Conservation (phyloP, 495 filamentous ascomycete genomes). For the Podospora australis region DNA sequence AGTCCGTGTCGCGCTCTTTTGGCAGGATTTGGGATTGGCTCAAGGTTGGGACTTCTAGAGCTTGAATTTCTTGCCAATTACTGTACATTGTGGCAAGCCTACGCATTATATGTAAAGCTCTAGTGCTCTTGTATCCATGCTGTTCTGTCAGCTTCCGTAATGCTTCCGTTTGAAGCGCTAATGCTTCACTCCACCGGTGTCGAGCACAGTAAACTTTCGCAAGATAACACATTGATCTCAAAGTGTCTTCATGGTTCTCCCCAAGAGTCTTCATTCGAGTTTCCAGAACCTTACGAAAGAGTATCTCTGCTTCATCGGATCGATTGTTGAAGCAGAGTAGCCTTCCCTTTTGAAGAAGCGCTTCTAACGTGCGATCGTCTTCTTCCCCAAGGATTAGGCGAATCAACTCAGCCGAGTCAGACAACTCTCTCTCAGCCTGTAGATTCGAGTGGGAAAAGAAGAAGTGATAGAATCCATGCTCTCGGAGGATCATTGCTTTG, state of each 20-base stretch:
- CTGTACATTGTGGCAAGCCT: background rate
- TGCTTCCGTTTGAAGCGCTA: background rate
- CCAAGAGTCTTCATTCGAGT: constrained; percentile 18
- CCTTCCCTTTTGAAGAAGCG: too few species aligned
- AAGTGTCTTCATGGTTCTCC: constrained; percentile 29
- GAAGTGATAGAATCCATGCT: too few species aligned
- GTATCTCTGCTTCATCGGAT: constrained; percentile 30
- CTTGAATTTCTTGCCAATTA: background rate
- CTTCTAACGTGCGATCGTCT: constrained; percentile 7
- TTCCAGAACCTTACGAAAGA: background rate
- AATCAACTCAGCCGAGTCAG: background rate
- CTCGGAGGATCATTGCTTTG: too few species aligned
- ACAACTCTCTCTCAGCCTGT: constrained; percentile 22
- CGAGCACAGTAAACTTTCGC: background rate
- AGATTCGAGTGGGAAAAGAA: background rate
- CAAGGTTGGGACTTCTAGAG: background rate
- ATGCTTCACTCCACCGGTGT: background rate
- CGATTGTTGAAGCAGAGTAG: too few species aligned
- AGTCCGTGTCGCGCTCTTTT: background rate
- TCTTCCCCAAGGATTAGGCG: background rate
- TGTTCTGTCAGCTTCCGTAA: background rate
- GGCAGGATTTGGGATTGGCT: background rate
- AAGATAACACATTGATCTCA: constrained; percentile 7
- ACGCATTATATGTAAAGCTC: background rate
- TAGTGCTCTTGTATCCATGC: background rate